Conservation (phyloP, 2,329 filamentous ascomycete species). For the Pseudocercospora vitis region DNA sequence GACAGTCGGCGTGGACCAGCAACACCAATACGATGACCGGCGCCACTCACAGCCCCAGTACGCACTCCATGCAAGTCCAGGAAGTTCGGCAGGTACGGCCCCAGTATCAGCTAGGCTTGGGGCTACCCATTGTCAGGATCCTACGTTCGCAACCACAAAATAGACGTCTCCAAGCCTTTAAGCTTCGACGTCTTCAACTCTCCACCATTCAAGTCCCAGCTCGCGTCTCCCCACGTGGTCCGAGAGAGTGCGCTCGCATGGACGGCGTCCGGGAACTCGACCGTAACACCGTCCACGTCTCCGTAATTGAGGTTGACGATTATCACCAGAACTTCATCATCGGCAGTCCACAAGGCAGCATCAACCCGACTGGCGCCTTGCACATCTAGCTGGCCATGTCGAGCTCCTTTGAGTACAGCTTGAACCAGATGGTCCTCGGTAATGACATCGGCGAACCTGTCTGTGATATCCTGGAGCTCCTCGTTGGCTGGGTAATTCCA, state of each 20-base stretch:
- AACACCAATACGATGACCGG: no score
- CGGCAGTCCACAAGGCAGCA: conserved; percentile 45
- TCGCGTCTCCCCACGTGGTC: conserved; percentile 23
- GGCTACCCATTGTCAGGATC: background rate
- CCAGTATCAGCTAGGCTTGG: background rate
- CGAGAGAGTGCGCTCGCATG: background rate
- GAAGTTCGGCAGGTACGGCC: no score
- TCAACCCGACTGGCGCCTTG: conserved; percentile 38
- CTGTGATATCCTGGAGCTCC: conserved; percentile 40
- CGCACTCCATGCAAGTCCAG: no score
- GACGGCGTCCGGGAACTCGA: conserved; percentile 21
- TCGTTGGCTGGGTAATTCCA: conserved; percentile 50
- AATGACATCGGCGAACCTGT: conserved; percentile 44
- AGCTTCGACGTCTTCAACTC: background rate
- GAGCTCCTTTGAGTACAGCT: conserved; percentile 41
- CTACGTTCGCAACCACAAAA: background rate
- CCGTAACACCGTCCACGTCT: conserved; percentile 15
- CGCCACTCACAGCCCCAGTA: no score
- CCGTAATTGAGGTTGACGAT: conserved; percentile 42
- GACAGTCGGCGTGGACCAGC: no score
- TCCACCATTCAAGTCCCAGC: conserved; percentile 14
- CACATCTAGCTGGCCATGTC: conserved; percentile 27
- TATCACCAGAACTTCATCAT: conserved; percentile 41
- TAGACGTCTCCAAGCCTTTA: background rate
- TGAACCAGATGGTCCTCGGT: conserved; percentile 33